Evolutionary conservation across 345 rosid genomes (phyloP), one percentile per base, ranked within the genome.

Genomic region (Sonneratia alba): DNA sequence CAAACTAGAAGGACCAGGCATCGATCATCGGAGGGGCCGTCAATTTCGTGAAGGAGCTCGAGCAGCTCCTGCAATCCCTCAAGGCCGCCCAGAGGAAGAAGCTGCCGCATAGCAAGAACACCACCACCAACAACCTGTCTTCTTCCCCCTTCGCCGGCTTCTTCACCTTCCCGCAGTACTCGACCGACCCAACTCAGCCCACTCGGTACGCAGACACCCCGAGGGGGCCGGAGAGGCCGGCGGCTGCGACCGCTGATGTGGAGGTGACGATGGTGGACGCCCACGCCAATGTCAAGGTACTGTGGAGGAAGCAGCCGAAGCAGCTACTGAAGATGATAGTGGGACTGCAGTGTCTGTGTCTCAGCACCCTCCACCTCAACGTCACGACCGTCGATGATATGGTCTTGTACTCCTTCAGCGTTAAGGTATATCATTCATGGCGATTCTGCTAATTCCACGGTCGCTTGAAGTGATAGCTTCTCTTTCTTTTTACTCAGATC

Each of bases 21-120:
- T 91, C 97, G 53, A 87, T 88, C 64, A 68, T 91, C 21, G 97
- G 88, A 19, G 93, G 97, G 59, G 88, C 97, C 8, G 84, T 88
- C 72, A 82, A 83, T 76, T 87, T 83, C 68, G 85, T 89, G 37
- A 91, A 86, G 83, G 85, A 86, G 76, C 87, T 85, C n/a, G 97
- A 91, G 80, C 89, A 86, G 61, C 83, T 69, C 34, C 80, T 85
- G 7, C 92, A 91, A 59, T 77, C 84, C 59, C 77, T 86, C 49
- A 78, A 86, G 81, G 79, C 81, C 18, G 19, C 66, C 19, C 66
- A 62, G 14, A 62, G 38, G 19, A 34, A 32, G 9, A 34, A 77
- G 75, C 15, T 10, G 15, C 51, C 51, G 51, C 51, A 69, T 73
- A 42, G 45, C 72, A 75, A 42, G 36, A 71, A 24, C 32, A 16